These are phyloP conservation scores for Sphenostylis stenocarpa DNA, from an alignment of 306 rosid genomes.

Conservation along the genomic window DNA sequence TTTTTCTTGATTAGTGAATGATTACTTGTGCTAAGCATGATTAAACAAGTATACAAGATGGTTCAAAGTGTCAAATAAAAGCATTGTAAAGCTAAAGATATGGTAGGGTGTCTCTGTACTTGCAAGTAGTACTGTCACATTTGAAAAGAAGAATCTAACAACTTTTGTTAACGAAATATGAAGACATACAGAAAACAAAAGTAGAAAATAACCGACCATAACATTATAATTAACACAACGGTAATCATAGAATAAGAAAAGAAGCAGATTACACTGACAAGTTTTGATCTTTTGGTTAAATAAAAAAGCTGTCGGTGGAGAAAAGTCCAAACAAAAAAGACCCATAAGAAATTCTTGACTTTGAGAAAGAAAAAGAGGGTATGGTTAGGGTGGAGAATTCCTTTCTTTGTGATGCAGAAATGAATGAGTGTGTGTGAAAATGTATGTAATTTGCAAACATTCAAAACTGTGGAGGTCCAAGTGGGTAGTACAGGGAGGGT, in stretches of 20 bases:
- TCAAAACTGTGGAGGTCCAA: not conserved
- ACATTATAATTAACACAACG: not conserved
- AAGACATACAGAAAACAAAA: constrained; percentile 14
- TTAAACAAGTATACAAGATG: not conserved
- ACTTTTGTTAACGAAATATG: constrained; percentile 26
- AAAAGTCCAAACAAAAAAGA: not conserved
- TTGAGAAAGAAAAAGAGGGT: constrained; percentile 27
- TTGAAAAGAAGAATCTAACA: constrained; percentile 41
- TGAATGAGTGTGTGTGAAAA: not conserved
- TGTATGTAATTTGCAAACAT: not conserved
- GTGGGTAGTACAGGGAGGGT: constrained; percentile 22
- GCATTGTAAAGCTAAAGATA: constrained; percentile 17
- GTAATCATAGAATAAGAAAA: not conserved
- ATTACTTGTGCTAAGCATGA: not conserved
- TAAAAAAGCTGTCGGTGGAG: constrained; percentile 36
- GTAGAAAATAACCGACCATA: not conserved
- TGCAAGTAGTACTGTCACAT: constrained; percentile 31
- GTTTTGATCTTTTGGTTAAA: not conserved
- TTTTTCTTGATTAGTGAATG: not conserved
- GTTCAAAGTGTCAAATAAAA: not conserved
- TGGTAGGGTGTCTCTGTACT: constrained; percentile 44
- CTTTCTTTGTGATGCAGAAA: constrained; percentile 36
- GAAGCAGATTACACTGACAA: not conserved
- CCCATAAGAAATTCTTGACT: not conserved
- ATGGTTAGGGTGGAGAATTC: constrained; percentile 31